These are phyloP conservation scores for Bothriochloa decipiens DNA, from an alignment of 176 grass and related monocot species.

Conservation along the genomic window DNA sequence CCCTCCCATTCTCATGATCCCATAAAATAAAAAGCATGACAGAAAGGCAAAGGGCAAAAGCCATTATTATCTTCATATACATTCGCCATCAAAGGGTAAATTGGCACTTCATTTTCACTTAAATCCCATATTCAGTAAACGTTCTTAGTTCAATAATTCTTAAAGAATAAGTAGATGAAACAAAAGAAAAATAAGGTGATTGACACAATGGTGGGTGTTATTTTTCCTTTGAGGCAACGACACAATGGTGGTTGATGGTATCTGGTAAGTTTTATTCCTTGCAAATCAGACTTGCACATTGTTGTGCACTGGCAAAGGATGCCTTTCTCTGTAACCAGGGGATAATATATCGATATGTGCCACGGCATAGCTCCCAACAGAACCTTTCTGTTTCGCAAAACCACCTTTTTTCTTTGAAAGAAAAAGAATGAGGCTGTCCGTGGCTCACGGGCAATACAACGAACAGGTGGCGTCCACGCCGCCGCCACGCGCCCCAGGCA, in stretches of 20 bases:
- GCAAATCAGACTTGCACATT: neutral
- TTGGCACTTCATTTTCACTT: neutral
- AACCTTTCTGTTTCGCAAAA: neutral
- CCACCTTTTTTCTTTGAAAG: neutral
- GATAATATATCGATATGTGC: neutral
- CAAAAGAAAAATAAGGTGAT: neutral
- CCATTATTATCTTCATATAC: neutral
- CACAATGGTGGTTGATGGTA: neutral
- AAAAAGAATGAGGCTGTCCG: neutral
- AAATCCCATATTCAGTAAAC: neutral
- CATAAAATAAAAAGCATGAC: neutral
- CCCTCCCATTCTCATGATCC: neutral
- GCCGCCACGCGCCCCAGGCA: neutral
- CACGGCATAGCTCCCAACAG: neutral
- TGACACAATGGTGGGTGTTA: neutral
- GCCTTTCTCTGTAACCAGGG: neutral
- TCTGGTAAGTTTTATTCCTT: neutral
- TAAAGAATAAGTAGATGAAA: neutral
- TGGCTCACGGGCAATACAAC: slow-evolving; percentile 6
- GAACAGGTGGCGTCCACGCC: neutral
- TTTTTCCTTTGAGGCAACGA: neutral
- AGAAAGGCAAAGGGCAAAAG: neutral
- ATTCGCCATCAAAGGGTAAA: neutral
- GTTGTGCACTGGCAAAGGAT: neutral
- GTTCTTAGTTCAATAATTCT: neutral